Conservation (phyloP, 306 rosid species). For the Rosa persica region DNA sequence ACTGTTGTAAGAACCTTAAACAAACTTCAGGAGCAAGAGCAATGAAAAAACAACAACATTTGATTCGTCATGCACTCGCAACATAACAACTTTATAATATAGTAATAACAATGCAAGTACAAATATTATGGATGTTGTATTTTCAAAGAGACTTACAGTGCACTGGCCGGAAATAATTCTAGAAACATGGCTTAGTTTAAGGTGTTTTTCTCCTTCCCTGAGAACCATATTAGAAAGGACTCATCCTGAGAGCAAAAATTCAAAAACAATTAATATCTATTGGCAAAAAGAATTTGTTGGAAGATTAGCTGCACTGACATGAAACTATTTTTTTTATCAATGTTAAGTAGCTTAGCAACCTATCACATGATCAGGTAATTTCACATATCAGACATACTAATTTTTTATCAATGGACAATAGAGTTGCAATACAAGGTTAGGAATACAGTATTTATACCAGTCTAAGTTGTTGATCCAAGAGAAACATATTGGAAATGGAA, state of each 20-base stretch:
- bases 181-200: slow-evolving; percentile 86
- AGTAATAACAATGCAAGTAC: slow-evolving; percentile 10
- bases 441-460: not conserved
- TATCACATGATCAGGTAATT: not conserved
- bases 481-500: not conserved
- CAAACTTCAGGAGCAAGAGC: slow-evolving; percentile 1
- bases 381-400: not conserved
- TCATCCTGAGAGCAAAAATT: slow-evolving; percentile 75
- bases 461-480: not conserved
- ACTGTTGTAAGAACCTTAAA: not conserved
- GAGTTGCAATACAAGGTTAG: not conserved
- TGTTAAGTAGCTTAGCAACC: not conserved
- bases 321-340: no score
- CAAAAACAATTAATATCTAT: slow-evolving; percentile 25
- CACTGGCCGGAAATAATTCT: slow-evolving; percentile 98
- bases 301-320: slow-evolving; percentile 11
- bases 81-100: not conserved
- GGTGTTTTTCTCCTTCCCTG: slow-evolving; percentile 95
- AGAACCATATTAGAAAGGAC: slow-evolving; percentile 93
- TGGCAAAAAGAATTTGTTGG: slow-evolving; percentile 24
- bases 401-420: not conserved
- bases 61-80: not conserved
- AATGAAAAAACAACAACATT: not conserved
- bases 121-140: slow-evolving; percentile 22
- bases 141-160: slow-evolving; percentile 60